phyloP scores from a whole-genome alignment of 1,284 basidiomycete species.

The Ganoderma sinense region DNA sequence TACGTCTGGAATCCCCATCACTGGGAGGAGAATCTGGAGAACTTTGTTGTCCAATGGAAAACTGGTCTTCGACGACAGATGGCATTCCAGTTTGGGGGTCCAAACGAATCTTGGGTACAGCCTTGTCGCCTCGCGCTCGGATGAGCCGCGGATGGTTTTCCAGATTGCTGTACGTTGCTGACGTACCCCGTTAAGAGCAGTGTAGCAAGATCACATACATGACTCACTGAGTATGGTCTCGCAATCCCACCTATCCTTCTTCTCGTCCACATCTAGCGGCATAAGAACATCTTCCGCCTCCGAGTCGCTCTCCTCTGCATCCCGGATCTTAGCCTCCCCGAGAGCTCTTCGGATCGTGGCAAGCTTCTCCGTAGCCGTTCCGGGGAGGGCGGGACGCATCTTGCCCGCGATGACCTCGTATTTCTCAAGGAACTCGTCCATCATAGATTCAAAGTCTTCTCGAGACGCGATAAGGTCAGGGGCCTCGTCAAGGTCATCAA shows the following conservation, averaged over 20 bases:
- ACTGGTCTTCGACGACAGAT: slow-evolving; percentile 46
- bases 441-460: slow-evolving; percentile 90
- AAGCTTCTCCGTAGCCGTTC: slow-evolving; percentile 80
- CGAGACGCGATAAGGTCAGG: slow-evolving; percentile 82
- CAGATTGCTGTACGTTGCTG: slow-evolving; percentile 94
- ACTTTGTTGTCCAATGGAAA: slow-evolving; percentile 21
- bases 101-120: slow-evolving; percentile 70
- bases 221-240: slow-evolving; percentile 90
- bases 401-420: slow-evolving; percentile 94
- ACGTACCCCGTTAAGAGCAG: not conserved
- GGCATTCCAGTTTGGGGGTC: slow-evolving; percentile 84
- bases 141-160: slow-evolving; percentile 95
- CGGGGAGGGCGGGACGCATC: slow-evolving; percentile 77
- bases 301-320: slow-evolving; percentile 39
- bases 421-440: slow-evolving; percentile 94
- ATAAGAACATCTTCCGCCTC: slow-evolving; percentile 61
- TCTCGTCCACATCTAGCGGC: slow-evolving; percentile 64
- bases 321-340: slow-evolving; percentile 68
- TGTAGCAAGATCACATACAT: not conserved
- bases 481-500: slow-evolving; percentile 65
- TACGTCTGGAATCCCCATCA: slow-evolving; percentile 45
- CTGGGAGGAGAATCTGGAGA: slow-evolving; percentile 32
- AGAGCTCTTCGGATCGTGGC: slow-evolving; percentile 82
- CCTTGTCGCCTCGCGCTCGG: slow-evolving; percentile 62
- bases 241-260: slow-evolving; percentile 91